Conservation (phyloP, 306 rosid species). For the Vigna radiata region DNA sequence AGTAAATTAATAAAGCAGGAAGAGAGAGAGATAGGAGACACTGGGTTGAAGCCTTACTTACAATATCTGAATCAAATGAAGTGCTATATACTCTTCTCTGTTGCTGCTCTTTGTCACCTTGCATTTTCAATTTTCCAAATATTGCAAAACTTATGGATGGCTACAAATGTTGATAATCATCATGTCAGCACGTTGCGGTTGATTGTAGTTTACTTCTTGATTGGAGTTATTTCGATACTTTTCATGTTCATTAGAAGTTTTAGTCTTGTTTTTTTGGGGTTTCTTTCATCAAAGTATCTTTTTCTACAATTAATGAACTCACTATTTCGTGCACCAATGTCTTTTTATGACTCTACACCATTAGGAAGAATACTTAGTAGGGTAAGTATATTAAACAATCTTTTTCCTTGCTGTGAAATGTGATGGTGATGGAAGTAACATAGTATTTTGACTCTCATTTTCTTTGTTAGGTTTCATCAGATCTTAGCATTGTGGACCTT, state of each 20-base stretch:
- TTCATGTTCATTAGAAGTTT: slow-evolving; percentile 47
- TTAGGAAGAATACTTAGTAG: slow-evolving; percentile 70
- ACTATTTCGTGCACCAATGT: slow-evolving; percentile 66
- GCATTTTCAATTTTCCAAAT: slow-evolving; percentile 48
- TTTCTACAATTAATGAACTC: slow-evolving; percentile 57
- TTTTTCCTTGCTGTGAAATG: background rate
- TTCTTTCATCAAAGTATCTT: slow-evolving; percentile 52
- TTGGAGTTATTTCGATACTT: slow-evolving; percentile 41
- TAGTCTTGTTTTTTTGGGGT: slow-evolving; percentile 42
- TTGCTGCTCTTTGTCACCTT: slow-evolving; percentile 38
- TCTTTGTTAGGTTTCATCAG: slow-evolving; percentile 57
- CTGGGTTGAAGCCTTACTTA: slow-evolving; percentile 61
- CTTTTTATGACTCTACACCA: slow-evolving; percentile 73
- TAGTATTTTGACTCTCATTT: slow-evolving; percentile 7
- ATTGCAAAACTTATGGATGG: slow-evolving; percentile 62
- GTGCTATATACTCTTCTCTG: slow-evolving; percentile 51
- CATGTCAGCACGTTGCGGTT: slow-evolving; percentile 41
- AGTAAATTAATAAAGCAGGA: slow-evolving; percentile 62
- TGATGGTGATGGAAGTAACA: slow-evolving; percentile 7
- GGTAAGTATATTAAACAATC: slow-evolving; percentile 45
- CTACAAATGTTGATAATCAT: slow-evolving; percentile 54
- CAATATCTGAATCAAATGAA: slow-evolving; percentile 61
- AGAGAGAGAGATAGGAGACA: slow-evolving; percentile 64
- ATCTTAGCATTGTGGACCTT: slow-evolving; percentile 63
- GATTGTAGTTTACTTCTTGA: slow-evolving; percentile 49